Conservation (phyloP, 176 grass and related monocot genomes). For the Pontederia crassipes region DNA sequence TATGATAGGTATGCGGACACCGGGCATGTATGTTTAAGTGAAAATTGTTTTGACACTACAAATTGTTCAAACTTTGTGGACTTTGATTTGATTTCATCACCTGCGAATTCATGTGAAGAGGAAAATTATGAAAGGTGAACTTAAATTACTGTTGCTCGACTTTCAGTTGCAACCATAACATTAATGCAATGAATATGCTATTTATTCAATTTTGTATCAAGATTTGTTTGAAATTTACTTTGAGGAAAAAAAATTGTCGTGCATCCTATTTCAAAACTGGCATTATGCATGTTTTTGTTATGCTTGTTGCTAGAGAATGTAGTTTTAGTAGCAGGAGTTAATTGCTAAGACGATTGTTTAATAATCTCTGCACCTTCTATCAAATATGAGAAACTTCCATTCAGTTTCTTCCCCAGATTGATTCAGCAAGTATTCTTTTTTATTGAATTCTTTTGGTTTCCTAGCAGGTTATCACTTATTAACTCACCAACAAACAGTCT, state of each 20-base stretch:
- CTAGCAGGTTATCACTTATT: conserved; percentile 63
- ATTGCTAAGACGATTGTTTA: too few relatives aligned
- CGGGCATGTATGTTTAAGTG: conserved; percentile 39
- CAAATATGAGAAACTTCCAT: too few relatives aligned
- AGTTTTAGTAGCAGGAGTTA: too few relatives aligned
- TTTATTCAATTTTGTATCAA: background rate
- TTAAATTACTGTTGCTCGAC: conserved; percentile 2
- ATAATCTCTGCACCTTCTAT: too few relatives aligned
- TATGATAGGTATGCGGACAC: conserved; percentile 40
- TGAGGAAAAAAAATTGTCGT: too few relatives aligned
- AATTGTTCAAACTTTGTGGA: conserved; percentile 91
- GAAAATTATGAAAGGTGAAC: conserved; percentile 60
- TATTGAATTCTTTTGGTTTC: background rate
- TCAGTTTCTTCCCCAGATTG: background rate
- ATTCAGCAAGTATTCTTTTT: background rate
- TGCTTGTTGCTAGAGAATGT: too few relatives aligned
- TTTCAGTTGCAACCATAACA: background rate
- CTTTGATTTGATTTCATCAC: conserved; percentile 81
- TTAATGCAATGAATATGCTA: background rate
- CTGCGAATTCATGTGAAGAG: conserved; percentile 78
- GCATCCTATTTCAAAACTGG: too few relatives aligned
- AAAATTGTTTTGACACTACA: conserved; percentile 46
- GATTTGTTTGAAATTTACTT: too few relatives aligned
- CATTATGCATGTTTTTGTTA: too few relatives aligned
- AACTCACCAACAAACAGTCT: conserved; percentile 34